Evolutionary conservation across 768 basidiomycete genomes (phyloP), one percentile per base, ranked within the genome.

Genomic region (Mycena crocata): DNA sequence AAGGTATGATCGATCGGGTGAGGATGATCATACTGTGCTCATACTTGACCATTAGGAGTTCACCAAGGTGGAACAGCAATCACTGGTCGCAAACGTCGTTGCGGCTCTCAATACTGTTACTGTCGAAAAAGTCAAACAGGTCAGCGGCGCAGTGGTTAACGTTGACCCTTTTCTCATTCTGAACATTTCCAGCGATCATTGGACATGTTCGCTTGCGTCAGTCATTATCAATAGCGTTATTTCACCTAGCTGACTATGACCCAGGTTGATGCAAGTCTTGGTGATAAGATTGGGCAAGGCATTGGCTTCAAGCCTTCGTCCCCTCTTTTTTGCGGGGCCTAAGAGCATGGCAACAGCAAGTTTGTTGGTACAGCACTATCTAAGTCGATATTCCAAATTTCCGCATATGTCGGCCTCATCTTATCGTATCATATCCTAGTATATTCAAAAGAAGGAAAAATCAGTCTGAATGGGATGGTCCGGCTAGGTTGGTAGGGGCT

Each of bases 201-300:
- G 56, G 40, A 70, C 34, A 70, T 70, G 69, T 70, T 70, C 34
- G 65, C 61, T 39, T 70, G 69, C 30, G 69, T 69, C 31, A 49
- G 57, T 28, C 37, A 7, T n/a, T n/a, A n/a, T n/a, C 8, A 23
- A 35, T 50, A 45, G 44, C n/a, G 8, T 6, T 1, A 21, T 8
- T 28, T 8, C 26, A n/a, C 17, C 12, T 9, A 3, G 28, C 37
- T 50, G 32, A 62, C 17, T n/a, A 1, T 9, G n/a, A 24, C 12
- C 19, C 45, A 68, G 67, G 67, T 68, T 10, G 57, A 68, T 23
- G 19, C 32, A 1, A 55, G 21, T 30, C 62, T 69, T 1, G 68
- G 62, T 2, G 31, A 24, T 13, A 46, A 49, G n/a, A 69, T 69
- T 30, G 68, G 58, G 7, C 23, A 26, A 21, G 67, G 67, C 0